phyloP scores from a whole-genome alignment of 768 basidiomycete species.

The Cystofilobasidium macerans region DNA sequence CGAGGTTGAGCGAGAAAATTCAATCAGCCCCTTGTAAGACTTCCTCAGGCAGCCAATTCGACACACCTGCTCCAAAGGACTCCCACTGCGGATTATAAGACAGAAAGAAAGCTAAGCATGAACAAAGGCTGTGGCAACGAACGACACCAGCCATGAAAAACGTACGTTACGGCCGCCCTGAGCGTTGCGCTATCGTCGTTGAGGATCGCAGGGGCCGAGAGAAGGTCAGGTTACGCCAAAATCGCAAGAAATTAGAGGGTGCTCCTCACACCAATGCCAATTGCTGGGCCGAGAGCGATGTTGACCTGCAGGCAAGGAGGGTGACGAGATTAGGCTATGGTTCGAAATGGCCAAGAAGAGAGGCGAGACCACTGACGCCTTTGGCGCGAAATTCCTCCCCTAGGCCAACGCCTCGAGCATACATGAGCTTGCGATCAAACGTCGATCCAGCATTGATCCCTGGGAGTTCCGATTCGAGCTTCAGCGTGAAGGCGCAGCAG shows the following conservation, averaged over 20 bases:
- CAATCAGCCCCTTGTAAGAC: too few species aligned
- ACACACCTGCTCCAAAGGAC: too few species aligned
- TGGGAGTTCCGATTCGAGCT: conserved; percentile 45
- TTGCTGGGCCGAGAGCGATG: background rate
- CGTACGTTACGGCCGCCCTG: conserved; percentile 80
- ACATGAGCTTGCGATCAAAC: conserved; percentile 14
- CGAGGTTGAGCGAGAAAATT: background rate
- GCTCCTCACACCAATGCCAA: background rate
- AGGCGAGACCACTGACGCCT: too few species aligned
- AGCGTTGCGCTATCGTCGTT: conserved; percentile 37
- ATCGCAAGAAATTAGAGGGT: too few species aligned
- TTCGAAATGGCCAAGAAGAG: too few species aligned
- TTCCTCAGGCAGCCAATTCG: too few species aligned
- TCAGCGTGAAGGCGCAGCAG: background rate
- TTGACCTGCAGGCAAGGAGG: too few species aligned
- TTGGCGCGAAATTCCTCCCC: conserved; percentile 18
- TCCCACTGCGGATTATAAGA: too few species aligned
- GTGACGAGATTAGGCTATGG: too few species aligned
- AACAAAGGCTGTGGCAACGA: background rate
- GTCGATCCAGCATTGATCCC: conserved; percentile 72
- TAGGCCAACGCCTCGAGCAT: background rate
- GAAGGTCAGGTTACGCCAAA: too few species aligned
- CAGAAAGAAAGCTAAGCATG: background rate
- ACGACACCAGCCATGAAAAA: conserved; percentile 32
- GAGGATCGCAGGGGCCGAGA: too few species aligned